Evolutionary conservation across 169 alveolate species (phyloP).

Genomic region (Eimeria nieschulzi): DNA sequence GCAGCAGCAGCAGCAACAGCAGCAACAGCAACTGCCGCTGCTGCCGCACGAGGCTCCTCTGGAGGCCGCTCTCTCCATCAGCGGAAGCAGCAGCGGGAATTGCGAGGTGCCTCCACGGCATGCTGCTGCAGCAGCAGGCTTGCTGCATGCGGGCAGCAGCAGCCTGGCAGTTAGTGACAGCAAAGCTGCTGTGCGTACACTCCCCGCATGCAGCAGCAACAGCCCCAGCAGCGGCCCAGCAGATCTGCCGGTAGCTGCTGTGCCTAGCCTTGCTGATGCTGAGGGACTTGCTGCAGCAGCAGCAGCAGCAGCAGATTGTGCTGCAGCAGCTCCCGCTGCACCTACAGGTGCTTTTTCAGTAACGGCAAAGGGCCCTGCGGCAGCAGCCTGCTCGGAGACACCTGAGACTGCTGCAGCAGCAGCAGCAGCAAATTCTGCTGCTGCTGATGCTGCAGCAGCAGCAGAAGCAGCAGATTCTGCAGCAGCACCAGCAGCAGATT

Average conservation of each 20-base stretch:
- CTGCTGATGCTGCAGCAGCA: too few species aligned
- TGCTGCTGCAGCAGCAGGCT: not conserved
- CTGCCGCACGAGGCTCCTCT: constrained; percentile 6
- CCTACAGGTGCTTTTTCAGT: not conserved
- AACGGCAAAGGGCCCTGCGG: not conserved
- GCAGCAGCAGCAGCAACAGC: constrained; percentile 31
- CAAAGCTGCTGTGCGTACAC: not conserved
- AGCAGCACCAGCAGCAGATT: not conserved
- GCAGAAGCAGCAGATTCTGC: too few species aligned
- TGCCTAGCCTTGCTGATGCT: not conserved
- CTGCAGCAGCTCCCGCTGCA: not conserved
- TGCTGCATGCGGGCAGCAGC: not conserved
- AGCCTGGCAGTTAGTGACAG: not conserved
- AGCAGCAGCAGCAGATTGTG: not conserved
- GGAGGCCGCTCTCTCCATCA: not conserved
- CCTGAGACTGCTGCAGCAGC: not conserved
- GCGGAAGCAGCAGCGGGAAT: constrained; percentile 5
- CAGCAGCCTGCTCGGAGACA: constrained; percentile 19
- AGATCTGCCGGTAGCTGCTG: not conserved
- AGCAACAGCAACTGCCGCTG: not conserved
- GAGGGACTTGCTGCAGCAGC: not conserved
- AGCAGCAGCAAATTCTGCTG: too few species aligned
- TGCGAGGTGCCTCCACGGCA: not conserved
- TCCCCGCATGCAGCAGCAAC: constrained; percentile 5
- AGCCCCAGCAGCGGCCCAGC: not conserved